Conservation (phyloP, 1,284 basidiomycete species). For the Phellinidium pouzarii region DNA sequence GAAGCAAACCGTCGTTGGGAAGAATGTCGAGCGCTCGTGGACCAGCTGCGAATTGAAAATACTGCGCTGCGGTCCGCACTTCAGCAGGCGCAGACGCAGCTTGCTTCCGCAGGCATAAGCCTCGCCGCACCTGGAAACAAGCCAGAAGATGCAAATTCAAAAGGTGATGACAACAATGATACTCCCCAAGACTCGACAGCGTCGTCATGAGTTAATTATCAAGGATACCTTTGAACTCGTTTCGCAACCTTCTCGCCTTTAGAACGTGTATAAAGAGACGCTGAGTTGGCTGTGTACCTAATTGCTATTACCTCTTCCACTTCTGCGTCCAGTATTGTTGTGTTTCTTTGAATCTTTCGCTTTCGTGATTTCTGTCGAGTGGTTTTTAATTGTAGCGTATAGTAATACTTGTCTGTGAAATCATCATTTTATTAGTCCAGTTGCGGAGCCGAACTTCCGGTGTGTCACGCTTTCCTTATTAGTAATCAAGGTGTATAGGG, state of each 20-base stretch:
- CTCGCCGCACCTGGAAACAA: neutral
- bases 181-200: neutral
- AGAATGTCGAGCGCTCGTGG: conserved; percentile 73
- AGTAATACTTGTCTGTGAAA: too few species aligned
- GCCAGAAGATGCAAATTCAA: neutral
- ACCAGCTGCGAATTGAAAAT: conserved; percentile 76
- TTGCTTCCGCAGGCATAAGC: conserved; percentile 5
- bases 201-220: neutral
- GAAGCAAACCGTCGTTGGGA: conserved; percentile 83
- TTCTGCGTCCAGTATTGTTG: neutral
- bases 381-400: neutral
- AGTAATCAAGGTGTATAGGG: too few species aligned
- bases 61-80: conserved; percentile 50
- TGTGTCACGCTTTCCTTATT: too few species aligned
- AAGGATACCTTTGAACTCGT: neutral
- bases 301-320: neutral
- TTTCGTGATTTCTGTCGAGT: neutral
- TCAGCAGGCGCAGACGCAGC: conserved; percentile 33
- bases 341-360: neutral
- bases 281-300: neutral
- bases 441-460: too few species aligned
- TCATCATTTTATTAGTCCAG: too few species aligned
- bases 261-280: neutral
- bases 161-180: neutral
- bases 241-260: neutral